These are phyloP conservation scores for Hortaea sp. DNA, from an alignment of 2,329 filamentous ascomycete genomes.

Conservation along the genomic window DNA sequence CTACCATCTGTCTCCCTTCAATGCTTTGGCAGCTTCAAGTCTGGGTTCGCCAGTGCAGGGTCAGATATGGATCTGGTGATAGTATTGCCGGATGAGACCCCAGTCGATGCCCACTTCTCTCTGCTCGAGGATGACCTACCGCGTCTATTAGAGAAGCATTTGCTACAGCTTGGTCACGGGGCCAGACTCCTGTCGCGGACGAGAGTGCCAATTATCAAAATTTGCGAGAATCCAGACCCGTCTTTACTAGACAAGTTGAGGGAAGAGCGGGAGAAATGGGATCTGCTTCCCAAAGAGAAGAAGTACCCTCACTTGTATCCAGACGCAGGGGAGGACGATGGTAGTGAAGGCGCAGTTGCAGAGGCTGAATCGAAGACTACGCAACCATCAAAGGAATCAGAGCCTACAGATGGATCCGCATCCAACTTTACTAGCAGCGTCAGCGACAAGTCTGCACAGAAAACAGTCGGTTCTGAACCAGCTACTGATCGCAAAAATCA, in stretches of 20 bases:
- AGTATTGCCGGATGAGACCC: constrained; percentile 42
- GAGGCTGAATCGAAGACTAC: background rate
- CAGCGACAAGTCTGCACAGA: background rate
- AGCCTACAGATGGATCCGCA: background rate
- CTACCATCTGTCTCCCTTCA: constrained; percentile 51
- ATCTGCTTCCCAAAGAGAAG: constrained; percentile 42
- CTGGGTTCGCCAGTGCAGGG: constrained; percentile 77
- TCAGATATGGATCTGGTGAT: constrained; percentile 86
- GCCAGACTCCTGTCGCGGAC: constrained; percentile 69
- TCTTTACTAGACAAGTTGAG: constrained; percentile 52
- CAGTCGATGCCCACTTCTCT: constrained; percentile 17
- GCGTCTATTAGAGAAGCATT: constrained; percentile 61
- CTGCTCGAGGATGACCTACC: constrained; percentile 52
- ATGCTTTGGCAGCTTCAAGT: constrained; percentile 73
- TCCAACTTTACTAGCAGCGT: too few species aligned
- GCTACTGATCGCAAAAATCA: background rate
- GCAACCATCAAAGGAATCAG: background rate
- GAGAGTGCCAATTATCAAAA: constrained; percentile 76
- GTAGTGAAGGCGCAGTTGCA: background rate
- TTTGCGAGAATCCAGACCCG: constrained; percentile 61
- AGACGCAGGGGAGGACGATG: constrained; percentile 9
- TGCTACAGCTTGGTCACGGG: constrained; percentile 63
- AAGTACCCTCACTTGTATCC: constrained; percentile 29
- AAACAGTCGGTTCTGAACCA: background rate
- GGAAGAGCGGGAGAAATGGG: constrained; percentile 62